Base-by-base conservation (phyloP, 805 yeast genomes). In the Torulaspora gathmanii region DNA sequence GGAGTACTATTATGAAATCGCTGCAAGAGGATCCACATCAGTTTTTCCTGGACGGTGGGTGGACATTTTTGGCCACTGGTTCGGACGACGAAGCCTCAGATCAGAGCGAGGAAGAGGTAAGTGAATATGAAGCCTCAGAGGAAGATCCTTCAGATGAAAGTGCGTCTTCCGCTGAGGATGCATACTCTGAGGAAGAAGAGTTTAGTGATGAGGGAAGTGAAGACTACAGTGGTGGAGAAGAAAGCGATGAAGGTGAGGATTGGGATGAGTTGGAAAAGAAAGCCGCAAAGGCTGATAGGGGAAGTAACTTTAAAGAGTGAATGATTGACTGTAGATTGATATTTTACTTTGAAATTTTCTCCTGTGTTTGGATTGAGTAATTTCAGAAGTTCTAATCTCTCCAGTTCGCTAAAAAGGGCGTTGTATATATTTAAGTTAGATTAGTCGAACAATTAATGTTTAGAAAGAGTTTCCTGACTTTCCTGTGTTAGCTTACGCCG, bases 1-100 rank as follows among this genome's bases (percentile, higher is more conserved):
- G 99, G 99, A 73, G 81, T 11, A 83, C 89, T 19, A 90, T 93
- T 62, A 91, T 93, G 96, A 91, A 89, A 69, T 88, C 97, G 0
- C 80, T 91, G 51, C 80, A 77, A 53, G 82, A 89, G 3, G 96
- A 93, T 65, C 98, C 99, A 11, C 88, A 88, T 63, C 91, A 88
- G 61, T 93, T 93, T 70, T 93, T 90, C 68, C 70, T 78, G 38
- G 95, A 87, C 58, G 99, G 98, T 45, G 99, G 99, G 43, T 93
- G 99, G 99, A 77, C 80, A 23, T 88, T 93, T 77, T 77, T 93
- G 65, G 86, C 89, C 23, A 91, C 93, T 33, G 91, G 82, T 37
- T 89, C 90, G 16, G 96, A 83, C 47, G 84, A 78, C 40, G 95
- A 80, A 50, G 79, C 72, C 26, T 85, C 78, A 15, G 81, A 76